Conservation (phyloP, 345 rosid genomes). For the Euphorbia pulcherrima region DNA sequence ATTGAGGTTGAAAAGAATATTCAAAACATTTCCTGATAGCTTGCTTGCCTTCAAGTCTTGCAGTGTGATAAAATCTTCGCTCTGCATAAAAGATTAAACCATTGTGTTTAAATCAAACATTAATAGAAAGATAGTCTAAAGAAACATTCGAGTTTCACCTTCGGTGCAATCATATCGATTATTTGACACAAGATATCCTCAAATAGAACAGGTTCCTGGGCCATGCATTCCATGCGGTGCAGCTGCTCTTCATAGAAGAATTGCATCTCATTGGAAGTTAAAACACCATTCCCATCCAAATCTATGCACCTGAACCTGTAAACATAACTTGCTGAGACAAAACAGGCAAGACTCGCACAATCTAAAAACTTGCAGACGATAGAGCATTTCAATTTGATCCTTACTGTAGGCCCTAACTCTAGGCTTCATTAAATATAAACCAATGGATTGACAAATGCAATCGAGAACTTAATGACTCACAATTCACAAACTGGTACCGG, state of each 20-base stretch:
- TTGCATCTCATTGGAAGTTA: slow-evolving; percentile 26
- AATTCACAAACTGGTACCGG: not conserved
- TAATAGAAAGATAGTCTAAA: not conserved
- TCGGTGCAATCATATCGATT: slow-evolving; percentile 31
- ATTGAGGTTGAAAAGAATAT: slow-evolving; percentile 32
- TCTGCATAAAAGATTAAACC: slow-evolving; percentile 17
- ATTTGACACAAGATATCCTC: slow-evolving; percentile 35
- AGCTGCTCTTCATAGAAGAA: slow-evolving; percentile 35
- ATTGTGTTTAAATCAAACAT: not conserved
- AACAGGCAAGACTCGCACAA: not conserved
- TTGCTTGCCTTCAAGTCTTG: slow-evolving; percentile 26
- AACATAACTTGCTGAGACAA: slow-evolving; percentile 5
- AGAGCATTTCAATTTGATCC: not conserved
- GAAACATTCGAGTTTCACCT: slow-evolving; percentile 15
- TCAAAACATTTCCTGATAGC: slow-evolving; percentile 32
- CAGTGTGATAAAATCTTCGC: slow-evolving; percentile 25
- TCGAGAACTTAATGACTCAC: not conserved
- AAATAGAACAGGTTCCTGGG: slow-evolving; percentile 32
- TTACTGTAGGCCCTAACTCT: not conserved
- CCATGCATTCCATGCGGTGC: slow-evolving; percentile 35
- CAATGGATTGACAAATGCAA: not conserved
- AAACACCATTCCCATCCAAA: slow-evolving; percentile 30
- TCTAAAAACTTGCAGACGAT: not conserved
- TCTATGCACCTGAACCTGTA: slow-evolving; percentile 34
- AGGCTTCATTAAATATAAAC: not conserved